These are phyloP conservation scores for Austroboletus eburneus DNA, from an alignment of 768 basidiomycete genomes.

Conservation along the genomic window DNA sequence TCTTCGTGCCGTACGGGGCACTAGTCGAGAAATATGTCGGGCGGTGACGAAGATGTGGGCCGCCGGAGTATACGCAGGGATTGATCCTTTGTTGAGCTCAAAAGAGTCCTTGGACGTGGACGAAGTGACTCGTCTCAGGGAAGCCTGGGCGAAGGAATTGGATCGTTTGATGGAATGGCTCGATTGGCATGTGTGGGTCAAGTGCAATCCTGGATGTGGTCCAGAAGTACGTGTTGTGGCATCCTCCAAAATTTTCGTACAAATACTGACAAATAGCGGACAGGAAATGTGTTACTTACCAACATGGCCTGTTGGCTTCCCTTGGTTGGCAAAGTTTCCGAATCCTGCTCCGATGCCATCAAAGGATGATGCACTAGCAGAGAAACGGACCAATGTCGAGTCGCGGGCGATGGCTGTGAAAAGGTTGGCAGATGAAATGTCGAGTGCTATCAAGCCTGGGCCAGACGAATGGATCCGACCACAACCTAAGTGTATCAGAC, in stretches of 20 bases:
- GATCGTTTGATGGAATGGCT: slow-evolving; percentile 43
- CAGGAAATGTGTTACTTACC: slow-evolving; percentile 21
- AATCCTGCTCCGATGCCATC: neutral
- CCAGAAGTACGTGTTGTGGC: slow-evolving; percentile 32
- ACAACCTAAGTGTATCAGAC: slow-evolving; percentile 12
- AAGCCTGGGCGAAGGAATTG: slow-evolving; percentile 33
- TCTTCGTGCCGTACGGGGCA: slow-evolving; percentile 28
- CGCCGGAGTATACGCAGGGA: slow-evolving; percentile 27
- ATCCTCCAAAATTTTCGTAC: neutral
- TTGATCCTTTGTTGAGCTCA: neutral
- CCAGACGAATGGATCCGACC: slow-evolving; percentile 8
- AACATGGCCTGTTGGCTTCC: slow-evolving; percentile 16
- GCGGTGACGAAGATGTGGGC: slow-evolving; percentile 46
- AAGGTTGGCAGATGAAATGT: neutral
- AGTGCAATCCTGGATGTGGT: slow-evolving; percentile 42
- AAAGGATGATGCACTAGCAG: too few species aligned
- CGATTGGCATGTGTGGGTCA: slow-evolving; percentile 49
- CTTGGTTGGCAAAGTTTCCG: neutral
- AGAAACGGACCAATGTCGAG: too few species aligned
- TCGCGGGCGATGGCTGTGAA: neutral
- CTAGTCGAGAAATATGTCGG: slow-evolving; percentile 43
- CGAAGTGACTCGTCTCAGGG: slow-evolving; percentile 7
- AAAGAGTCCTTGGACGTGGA: neutral
- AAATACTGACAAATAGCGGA: neutral
- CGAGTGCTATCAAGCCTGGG: neutral